Conservation (phyloP, 192 early-diverging fungal genomes). For the Chytriomyces confervae region DNA sequence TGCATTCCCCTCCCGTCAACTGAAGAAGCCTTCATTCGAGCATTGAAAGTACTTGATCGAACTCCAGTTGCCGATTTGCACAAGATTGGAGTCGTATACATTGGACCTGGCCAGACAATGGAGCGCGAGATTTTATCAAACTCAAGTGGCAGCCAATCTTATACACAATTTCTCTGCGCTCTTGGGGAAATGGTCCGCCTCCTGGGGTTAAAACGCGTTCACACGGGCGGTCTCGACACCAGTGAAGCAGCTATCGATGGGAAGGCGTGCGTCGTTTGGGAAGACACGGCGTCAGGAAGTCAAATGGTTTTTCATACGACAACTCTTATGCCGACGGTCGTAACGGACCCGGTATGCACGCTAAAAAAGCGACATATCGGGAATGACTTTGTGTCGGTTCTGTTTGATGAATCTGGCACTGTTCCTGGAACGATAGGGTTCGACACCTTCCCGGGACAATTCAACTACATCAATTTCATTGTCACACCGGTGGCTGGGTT, state of each 20-base stretch:
- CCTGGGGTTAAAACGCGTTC: constrained; percentile 67
- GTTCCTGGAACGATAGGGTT: constrained; percentile 66
- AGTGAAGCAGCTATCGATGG: constrained; percentile 84
- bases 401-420: constrained; percentile 88
- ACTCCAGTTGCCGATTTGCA: constrained; percentile 91
- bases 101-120: constrained; percentile 80
- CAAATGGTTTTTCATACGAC: constrained; percentile 93
- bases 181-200: constrained; percentile 80
- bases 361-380: constrained; percentile 95
- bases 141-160: constrained; percentile 82
- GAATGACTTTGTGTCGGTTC: constrained; percentile 94
- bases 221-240: constrained; percentile 90
- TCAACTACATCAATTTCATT: constrained; percentile 95
- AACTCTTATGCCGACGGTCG: constrained; percentile 89
- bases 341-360: constrained; percentile 78
- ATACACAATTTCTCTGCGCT: constrained; percentile 81
- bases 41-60: constrained; percentile 82
- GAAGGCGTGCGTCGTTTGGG: constrained; percentile 77
- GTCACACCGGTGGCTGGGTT: constrained; percentile 70
- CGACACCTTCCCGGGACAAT: constrained; percentile 90
- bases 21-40: constrained; percentile 76
- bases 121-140: constrained; percentile 91
- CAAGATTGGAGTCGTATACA: constrained; percentile 95
- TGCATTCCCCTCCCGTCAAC: constrained; percentile 65
- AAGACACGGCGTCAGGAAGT: constrained; percentile 69